Evolutionary conservation across 2,329 filamentous ascomycete genomes (phyloP), one percentile per base, ranked within the genome.

Genomic region (Alternaria conjuncta): DNA sequence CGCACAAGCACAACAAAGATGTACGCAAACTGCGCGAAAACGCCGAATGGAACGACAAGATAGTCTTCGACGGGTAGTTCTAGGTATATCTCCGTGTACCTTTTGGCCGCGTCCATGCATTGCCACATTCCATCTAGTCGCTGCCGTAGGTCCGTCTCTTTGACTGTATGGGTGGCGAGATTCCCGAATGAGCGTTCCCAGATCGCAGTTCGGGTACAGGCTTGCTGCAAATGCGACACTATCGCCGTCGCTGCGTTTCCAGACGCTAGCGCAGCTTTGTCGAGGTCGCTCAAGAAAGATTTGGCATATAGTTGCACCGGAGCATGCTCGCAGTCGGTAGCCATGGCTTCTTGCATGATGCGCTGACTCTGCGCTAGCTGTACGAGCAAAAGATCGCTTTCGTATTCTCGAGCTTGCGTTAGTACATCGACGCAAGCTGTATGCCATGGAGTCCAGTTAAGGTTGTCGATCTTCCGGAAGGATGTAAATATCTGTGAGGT

Each of bases 21-120:
- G 49, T 56, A 66, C 8, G 64, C 64, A 41, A 66, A 66, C 15
- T 66, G 61, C 11, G 61, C 64, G 18, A 66, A 66, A 5, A 64
- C 57, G 1, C 57, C 56, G 36, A 64, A 64, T 6, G 61, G 57
- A 3, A 66, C n/a, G 5, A 55, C 28, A 5, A 23, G 45, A 44
- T 64, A 66, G 11, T 57, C 49, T 0, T 56, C 11, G 6, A 59
- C 36, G 8, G 54, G 46, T 12, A 49, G 9, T n/a, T 49, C 15
- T 11, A 49, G 15, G 10, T 49, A 49, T 28, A 28, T 28, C 10
- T 28, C 25, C 2, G 46, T 49, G 46, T 49, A 49, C n/a, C 6
- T 13, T 49, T 20, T 49, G 9, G 46, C 46, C 11, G 46, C 46
- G 10, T 28, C 25, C 46, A 49, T 49, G 7, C 46, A 49, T n/a